Conservation (phyloP, 257 asterid species). For the Solanum raphanifolium region DNA sequence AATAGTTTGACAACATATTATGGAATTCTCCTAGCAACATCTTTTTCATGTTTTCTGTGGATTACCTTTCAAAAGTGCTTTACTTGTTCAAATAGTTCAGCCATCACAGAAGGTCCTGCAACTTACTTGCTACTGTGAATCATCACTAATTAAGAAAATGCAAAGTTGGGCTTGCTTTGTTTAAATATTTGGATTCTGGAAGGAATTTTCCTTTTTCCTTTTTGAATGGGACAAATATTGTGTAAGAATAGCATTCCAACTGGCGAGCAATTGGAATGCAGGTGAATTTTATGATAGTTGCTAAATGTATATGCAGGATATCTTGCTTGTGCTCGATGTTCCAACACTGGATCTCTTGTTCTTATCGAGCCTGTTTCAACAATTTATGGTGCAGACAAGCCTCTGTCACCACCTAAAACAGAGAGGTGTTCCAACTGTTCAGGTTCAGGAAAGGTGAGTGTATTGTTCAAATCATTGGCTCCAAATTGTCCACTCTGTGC, state of each 20-base stretch:
- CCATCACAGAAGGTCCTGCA: neutral
- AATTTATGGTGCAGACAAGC: constrained; percentile 34
- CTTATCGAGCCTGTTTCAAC: constrained; percentile 67
- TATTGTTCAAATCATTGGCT: neutral
- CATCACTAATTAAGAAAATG: neutral
- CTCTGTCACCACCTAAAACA: constrained; percentile 58
- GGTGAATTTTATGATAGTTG: constrained; percentile 5
- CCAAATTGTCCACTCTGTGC: neutral
- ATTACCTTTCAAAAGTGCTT: neutral
- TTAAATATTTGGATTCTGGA: neutral
- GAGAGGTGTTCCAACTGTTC: constrained; percentile 89
- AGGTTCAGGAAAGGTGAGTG: constrained; percentile 87
- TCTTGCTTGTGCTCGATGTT: constrained; percentile 94
- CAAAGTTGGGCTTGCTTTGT: neutral
- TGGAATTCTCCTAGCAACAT: neutral
- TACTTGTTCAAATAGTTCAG: neutral
- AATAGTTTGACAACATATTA: neutral
- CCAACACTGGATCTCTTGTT: constrained; percentile 72
- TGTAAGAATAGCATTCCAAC: neutral
- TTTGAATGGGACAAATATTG: neutral
- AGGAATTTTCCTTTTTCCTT: neutral
- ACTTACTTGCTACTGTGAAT: neutral
- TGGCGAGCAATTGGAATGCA: constrained; percentile 1
- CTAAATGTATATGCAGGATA: constrained; percentile 42
- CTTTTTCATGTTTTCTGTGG: neutral